Base-by-base conservation (phyloP, 2,329 filamentous ascomycete species). In the Colletotrichum magnum region DNA sequence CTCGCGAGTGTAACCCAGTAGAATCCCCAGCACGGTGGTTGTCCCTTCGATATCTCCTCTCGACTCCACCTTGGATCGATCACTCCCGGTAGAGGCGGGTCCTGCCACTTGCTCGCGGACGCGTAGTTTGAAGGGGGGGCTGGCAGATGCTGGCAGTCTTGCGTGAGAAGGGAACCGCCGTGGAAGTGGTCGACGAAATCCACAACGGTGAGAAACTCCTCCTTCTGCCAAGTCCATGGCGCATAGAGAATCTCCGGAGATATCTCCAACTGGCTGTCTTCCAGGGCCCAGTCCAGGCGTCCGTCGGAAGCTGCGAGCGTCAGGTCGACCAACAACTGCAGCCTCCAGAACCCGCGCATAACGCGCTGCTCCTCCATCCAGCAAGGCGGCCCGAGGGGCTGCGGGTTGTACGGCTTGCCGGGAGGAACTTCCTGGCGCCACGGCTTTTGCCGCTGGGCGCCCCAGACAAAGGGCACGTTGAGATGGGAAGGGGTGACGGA, bases 331-430 rank as follows among this genome's bases (percentile, higher is more conserved):
- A 69, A 45, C 48, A 65, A 28, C 32, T 65, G 60, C 21, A 69
- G 16, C 32, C 45, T 64, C 54, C 66, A 69, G 41, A 69, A 64
- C 1, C 60, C 66, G 10, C 66, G 66, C 66, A 64, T 60, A 10
- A 69, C 32, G 39, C 61, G 66, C 5, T 69, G 66, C 41, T 64
- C 61, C 51, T 69, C 66, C 5, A 59, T 16, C 66, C 66, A 69
- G 18, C 28, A 58, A 36, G 64, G 47, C 1, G 24, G 47, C 9
- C 45, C 36, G 7, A 58, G 41, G 2, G 32, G 53, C n/a, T 36
- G 53, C 39, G 21, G 47, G 4, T 36, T 21, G 43, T 64, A 64
- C 21, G 32, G 53, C 28, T 28, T 36, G 12, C 53, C 61, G 5
- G 6, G 51, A 6, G 43, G 43, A 10, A 41, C 24, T 32, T 43